Evolutionary conservation across 257 asterid genomes (phyloP).

Genomic region (Ophiorrhiza pumila): DNA sequence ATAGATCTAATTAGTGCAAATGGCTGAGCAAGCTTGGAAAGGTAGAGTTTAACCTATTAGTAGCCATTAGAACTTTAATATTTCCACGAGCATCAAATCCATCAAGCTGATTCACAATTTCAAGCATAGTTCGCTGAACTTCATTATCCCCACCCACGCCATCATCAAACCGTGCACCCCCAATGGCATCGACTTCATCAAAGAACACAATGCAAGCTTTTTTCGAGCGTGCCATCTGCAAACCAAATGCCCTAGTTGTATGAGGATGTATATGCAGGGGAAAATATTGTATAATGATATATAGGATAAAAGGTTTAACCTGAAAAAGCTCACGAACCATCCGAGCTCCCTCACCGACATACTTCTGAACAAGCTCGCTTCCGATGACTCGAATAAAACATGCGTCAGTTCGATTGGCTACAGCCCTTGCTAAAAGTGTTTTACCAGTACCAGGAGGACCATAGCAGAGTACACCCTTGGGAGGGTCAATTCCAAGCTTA

Average conservation of each 20-base stretch:
- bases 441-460: slow-evolving; percentile 99
- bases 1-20: no score
- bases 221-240: slow-evolving; percentile 98
- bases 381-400: slow-evolving; percentile 97
- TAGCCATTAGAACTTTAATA: slow-evolving; percentile 96
- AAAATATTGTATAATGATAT: background rate
- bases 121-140: slow-evolving; percentile 99
- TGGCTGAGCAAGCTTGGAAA: background rate
- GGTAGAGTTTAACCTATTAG: slow-evolving; percentile 57
- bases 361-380: slow-evolving; percentile 95
- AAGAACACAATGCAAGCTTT: slow-evolving; percentile 97
- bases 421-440: slow-evolving; percentile 94
- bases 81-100: slow-evolving; percentile 99
- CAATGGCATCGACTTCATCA: slow-evolving; percentile 96
- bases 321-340: slow-evolving; percentile 99
- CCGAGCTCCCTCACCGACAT: slow-evolving; percentile 99
- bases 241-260: background rate
- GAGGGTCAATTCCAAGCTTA: slow-evolving; percentile 96
- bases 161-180: slow-evolving; percentile 97
- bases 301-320: slow-evolving; percentile 32
- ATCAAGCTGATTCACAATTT: slow-evolving; percentile 95
- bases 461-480: slow-evolving; percentile 95
- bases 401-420: slow-evolving; percentile 97
- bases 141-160: slow-evolving; percentile 98
- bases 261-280: background rate